Base-by-base conservation (phyloP, 2,329 filamentous ascomycete genomes). In the Allantophomopsis lycopodina region DNA sequence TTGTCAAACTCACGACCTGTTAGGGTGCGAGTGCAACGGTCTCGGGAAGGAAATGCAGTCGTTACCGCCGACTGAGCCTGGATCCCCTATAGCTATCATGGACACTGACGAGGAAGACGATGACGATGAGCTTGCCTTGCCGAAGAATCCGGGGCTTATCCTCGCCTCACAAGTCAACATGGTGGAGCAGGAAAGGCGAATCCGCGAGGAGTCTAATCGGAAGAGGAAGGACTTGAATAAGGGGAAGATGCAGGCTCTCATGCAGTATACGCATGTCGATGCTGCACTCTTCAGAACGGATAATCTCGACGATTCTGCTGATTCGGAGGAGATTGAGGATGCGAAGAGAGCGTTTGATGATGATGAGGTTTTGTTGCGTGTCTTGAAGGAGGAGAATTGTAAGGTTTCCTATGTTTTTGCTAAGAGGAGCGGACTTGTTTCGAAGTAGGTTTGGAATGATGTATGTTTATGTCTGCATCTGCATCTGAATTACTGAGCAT, bases 1-100 rank as follows among this genome's bases (percentile, higher is more conserved):
- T 6, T 82, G 79, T 41, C 75, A 80, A 50, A 84, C 79, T 2
- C 80, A 84, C 52, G 73, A 81, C 38, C 58, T 83, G 2, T 57
- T 84, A 1, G 70, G 68, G 1, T 84, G 80, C 55, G 55, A 57
- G 1, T 84, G 80, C 51, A 66, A 64, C 5, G 77, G 77, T 0
- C 61, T 55, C 7, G 77, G 76, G 17, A 37, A 41, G 15, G 44
- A 47, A 14, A 12, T n/a, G 5, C 6, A 15, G 16, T 6, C 32
- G 5, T 28, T 28, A 28, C 35, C 44, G 13, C 34, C 32, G 8
- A 30, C 43, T 31, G 37, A 37, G 13, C 2, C 48, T 51, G 21
- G 28, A 32, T 52, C 42, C 17, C 36, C 44, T 17, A 46, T 48
- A 10, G 41, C 47, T n/a, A 40, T 42, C 32, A 13, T 39, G 35